phyloP scores from a whole-genome alignment of 768 basidiomycete species.

The Mycena latifolia region DNA sequence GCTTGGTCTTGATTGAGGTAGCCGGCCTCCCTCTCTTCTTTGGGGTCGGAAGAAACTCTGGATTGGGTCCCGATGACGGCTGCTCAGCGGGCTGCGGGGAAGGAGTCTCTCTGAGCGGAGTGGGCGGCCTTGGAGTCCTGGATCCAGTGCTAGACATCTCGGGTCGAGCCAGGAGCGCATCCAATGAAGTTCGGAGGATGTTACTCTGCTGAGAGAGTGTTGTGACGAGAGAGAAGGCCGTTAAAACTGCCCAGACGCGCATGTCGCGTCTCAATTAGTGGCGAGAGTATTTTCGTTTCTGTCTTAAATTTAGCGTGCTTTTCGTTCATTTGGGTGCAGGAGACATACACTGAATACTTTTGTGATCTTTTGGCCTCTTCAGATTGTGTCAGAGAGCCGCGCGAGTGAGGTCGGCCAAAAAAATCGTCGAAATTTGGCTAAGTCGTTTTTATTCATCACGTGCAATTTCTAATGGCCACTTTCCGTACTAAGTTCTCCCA shows the following conservation, averaged over 20 bases:
- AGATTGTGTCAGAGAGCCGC: neutral
- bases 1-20: neutral
- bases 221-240: no score
- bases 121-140: neutral
- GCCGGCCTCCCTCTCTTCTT: neutral
- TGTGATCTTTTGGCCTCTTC: neutral
- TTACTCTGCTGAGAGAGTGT: no score
- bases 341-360: no score
- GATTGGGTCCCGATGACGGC: conserved; percentile 4
- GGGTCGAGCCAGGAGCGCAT: neutral
- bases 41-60: neutral
- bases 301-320: no score
- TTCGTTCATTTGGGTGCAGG: no score
- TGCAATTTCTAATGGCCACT: no score
- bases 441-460: neutral
- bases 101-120: neutral
- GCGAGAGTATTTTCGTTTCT: no score
- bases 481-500: no score
- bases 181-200: no score
- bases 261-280: no score
- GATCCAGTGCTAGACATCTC: neutral
- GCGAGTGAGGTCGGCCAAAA: neutral
- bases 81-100: neutral
- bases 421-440: conserved; percentile 14
- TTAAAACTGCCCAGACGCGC: no score